phyloP scores from a whole-genome alignment of 768 basidiomycete species.

The Boletus tylopilopsis region DNA sequence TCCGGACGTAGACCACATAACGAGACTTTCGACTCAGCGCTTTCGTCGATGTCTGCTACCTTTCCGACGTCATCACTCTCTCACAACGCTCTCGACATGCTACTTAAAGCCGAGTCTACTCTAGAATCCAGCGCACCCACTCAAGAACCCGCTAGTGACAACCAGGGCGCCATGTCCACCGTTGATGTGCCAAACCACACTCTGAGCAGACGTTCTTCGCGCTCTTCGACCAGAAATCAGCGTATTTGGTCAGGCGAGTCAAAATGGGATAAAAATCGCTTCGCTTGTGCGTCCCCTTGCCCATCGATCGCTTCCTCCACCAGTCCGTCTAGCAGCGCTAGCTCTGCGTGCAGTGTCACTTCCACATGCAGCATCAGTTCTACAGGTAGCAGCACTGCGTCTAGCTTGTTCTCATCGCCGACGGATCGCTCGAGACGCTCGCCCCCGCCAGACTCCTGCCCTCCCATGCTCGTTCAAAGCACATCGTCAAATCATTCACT shows the following conservation, averaged over 20 bases:
- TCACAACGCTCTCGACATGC: slow-evolving; percentile 26
- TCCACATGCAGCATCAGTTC: slow-evolving; percentile 20
- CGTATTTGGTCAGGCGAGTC: slow-evolving; percentile 23
- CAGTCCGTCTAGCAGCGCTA: slow-evolving; percentile 20
- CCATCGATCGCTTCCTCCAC: slow-evolving; percentile 23
- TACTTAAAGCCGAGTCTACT: slow-evolving; percentile 31
- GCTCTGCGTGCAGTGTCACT: slow-evolving; percentile 24
- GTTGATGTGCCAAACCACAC: slow-evolving; percentile 22
- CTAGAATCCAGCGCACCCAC: slow-evolving; percentile 14
- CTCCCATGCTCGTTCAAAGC: slow-evolving; percentile 44
- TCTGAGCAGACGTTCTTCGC: slow-evolving; percentile 30
- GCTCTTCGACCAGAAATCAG: slow-evolving; percentile 26
- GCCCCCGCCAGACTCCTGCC: slow-evolving; percentile 33
- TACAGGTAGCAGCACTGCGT: slow-evolving; percentile 13
- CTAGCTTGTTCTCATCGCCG: slow-evolving; percentile 21
- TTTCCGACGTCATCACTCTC: slow-evolving; percentile 33
- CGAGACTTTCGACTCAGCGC: slow-evolving; percentile 21
- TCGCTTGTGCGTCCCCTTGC: slow-evolving; percentile 28
- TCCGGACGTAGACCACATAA: slow-evolving; percentile 23
- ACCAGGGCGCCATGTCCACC: slow-evolving; percentile 20
- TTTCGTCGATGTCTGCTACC: slow-evolving; percentile 20
- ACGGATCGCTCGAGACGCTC: slow-evolving; percentile 30
- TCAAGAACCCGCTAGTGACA: slow-evolving; percentile 18
- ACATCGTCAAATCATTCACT: slow-evolving; percentile 40
- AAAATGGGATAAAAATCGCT: slow-evolving; percentile 29